Conservation (phyloP, 805 yeast genomes). For the Lipomyces mesembrius region DNA sequence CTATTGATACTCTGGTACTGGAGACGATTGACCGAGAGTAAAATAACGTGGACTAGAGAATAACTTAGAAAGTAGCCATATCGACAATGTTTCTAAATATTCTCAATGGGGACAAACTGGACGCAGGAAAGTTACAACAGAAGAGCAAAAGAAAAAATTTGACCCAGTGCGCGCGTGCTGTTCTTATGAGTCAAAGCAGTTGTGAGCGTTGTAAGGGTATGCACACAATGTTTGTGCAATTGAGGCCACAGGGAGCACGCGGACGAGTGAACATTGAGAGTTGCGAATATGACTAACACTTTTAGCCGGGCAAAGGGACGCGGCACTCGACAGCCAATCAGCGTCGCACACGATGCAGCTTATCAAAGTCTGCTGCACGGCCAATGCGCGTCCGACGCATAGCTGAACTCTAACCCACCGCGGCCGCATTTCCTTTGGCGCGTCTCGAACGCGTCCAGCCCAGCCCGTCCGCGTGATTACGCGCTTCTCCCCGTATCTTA, state of each 20-base stretch:
- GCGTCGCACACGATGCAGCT: background rate
- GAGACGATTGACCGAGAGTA: slow-evolving; percentile 8
- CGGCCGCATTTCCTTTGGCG: background rate
- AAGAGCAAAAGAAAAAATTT: slow-evolving; percentile 1
- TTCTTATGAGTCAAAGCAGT: slow-evolving; percentile 21
- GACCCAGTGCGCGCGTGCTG: slow-evolving; percentile 12
- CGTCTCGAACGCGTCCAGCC: slow-evolving; percentile 5
- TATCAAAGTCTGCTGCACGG: background rate
- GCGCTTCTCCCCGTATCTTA: background rate
- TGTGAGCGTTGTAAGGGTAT: background rate
- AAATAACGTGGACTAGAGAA: slow-evolving; percentile 9
- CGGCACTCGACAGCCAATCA: slow-evolving; percentile 21
- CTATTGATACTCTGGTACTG: background rate
- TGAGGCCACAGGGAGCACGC: background rate
- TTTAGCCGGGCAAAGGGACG: background rate
- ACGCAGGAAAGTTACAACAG: slow-evolving; percentile 4
- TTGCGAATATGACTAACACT: slow-evolving; percentile 25
- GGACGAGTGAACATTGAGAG: background rate
- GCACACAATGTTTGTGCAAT: background rate
- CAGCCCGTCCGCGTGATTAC: background rate
- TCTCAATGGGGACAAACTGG: slow-evolving; percentile 1
- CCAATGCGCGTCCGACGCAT: background rate
- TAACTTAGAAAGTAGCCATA: slow-evolving; percentile 28
- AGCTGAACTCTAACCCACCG: background rate
- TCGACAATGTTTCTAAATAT: slow-evolving; percentile 12